phyloP scores from a whole-genome alignment of 108 stramenopile genomes.

The Skeletonema potamos region DNA sequence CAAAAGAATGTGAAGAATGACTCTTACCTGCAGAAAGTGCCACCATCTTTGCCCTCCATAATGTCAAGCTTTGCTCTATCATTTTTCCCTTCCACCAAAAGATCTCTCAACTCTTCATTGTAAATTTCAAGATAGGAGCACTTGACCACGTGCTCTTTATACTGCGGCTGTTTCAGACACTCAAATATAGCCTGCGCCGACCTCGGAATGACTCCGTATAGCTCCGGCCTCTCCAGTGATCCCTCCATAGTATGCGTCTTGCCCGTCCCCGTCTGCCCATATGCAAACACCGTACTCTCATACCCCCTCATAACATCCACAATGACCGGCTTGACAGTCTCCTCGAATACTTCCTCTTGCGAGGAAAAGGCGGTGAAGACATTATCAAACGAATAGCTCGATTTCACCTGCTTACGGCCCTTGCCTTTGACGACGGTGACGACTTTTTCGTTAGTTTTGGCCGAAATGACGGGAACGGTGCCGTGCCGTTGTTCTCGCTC shows the following conservation, averaged over 20 bases:
- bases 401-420: conserved; percentile 58
- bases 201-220: conserved; percentile 69
- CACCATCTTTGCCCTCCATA: conserved; percentile 74
- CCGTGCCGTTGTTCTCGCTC: conserved; percentile 61
- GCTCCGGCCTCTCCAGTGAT: conserved; percentile 45
- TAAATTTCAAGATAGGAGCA: conserved; percentile 92
- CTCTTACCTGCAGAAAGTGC: conserved; percentile 54
- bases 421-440: conserved; percentile 81
- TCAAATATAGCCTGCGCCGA: conserved; percentile 60
- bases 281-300: conserved; percentile 70
- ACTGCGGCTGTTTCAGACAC: conserved; percentile 54
- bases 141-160: conserved; percentile 54
- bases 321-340: conserved; percentile 78
- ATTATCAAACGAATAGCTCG: conserved; percentile 67
- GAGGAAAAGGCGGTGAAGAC: conserved; percentile 79
- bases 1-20: neutral
- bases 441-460: conserved; percentile 62
- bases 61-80: conserved; percentile 66
- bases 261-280: conserved; percentile 76
- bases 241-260: conserved; percentile 92
- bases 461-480: conserved; percentile 70
- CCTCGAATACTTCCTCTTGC: conserved; percentile 78
- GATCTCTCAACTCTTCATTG: conserved; percentile 90
- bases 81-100: conserved; percentile 55
- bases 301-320: conserved; percentile 75